Conservation (phyloP, 371 early-diverging fungal species). For the Lichtheimia hyalospora region DNA sequence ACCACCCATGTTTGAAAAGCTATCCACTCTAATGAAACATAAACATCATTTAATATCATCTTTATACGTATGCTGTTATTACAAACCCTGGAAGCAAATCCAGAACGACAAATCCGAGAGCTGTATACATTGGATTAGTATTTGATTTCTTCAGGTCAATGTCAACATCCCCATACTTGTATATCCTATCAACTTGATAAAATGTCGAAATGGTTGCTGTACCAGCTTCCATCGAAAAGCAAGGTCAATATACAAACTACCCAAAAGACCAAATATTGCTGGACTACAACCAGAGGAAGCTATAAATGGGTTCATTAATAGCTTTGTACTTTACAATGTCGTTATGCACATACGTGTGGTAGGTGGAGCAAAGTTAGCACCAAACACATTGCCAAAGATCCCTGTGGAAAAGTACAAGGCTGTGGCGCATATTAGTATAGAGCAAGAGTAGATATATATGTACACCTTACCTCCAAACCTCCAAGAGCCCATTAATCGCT, state of each 20-base stretch:
- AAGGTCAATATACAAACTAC: conserved; percentile 67
- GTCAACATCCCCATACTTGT: conserved; percentile 5
- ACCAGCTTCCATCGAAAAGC: conserved; percentile 67
- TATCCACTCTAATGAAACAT: conserved; percentile 50
- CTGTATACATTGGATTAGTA: not conserved
- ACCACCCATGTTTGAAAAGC: conserved; percentile 67
- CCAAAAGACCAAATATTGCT: conserved; percentile 69
- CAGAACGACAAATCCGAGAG: conserved; percentile 47
- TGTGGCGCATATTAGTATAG: not conserved
- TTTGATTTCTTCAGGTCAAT: not conserved
- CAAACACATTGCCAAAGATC: conserved; percentile 54
- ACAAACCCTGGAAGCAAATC: conserved; percentile 74
- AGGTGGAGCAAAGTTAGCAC: conserved; percentile 49
- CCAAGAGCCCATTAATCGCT: conserved; percentile 68
- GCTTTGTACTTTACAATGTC: not conserved
- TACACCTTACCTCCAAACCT: conserved; percentile 49
- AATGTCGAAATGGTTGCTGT: conserved; percentile 57
- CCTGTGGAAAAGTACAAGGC: conserved; percentile 57
- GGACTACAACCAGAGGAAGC: conserved; percentile 74
- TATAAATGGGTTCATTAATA: conserved; percentile 9
- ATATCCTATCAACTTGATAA: conserved; percentile 42
- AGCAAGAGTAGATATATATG: too few species aligned
- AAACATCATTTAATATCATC: conserved; percentile 17
- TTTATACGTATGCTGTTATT: conserved; percentile 20
- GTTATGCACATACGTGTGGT: conserved; percentile 36